Percentiles rank a stretch among this genome's conserved stretches.
Evolutionary conservation across 1,139 yeast genomes (phyloP).

Genomic region (Scheffersomyces cryptocercus): DNA sequence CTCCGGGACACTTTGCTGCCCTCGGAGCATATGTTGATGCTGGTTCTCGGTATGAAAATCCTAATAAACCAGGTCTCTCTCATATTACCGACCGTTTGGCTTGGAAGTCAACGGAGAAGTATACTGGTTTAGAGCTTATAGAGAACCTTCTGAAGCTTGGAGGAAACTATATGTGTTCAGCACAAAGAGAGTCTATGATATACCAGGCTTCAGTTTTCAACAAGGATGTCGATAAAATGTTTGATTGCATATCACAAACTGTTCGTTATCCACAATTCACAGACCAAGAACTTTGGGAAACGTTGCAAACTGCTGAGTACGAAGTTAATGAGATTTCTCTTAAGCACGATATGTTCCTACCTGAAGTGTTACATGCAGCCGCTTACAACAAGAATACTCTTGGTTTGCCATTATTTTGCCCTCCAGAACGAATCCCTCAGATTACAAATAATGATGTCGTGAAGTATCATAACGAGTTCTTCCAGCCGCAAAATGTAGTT

Average conservation of each 20-base stretch:
- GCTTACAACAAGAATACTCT: slow-evolving; percentile 75
- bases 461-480: slow-evolving; percentile 66
- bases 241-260: slow-evolving; percentile 77
- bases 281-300: slow-evolving; percentile 71
- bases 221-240: slow-evolving; percentile 81
- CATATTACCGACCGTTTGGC: slow-evolving; percentile 87
- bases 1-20: slow-evolving; percentile 91
- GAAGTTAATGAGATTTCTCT: slow-evolving; percentile 81
- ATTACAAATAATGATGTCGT: slow-evolving; percentile 56
- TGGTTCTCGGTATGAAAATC: slow-evolving; percentile 80
- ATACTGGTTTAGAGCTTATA: slow-evolving; percentile 69
- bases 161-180: slow-evolving; percentile 92
- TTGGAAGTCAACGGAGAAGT: slow-evolving; percentile 72
- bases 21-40: slow-evolving; percentile 88
- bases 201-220: slow-evolving; percentile 96
- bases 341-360: slow-evolving; percentile 84
- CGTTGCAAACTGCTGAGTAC: slow-evolving; percentile 72
- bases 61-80: slow-evolving; percentile 63
- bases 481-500: slow-evolving; percentile 79
- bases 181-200: slow-evolving; percentile 87
- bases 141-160: slow-evolving; percentile 78
- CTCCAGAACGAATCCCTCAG: slow-evolving; percentile 61
- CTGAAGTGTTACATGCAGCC: slow-evolving; percentile 82
- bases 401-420: slow-evolving; percentile 86
- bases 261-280: slow-evolving; percentile 68